phyloP scores from a whole-genome alignment of 139 green algal species.

The Trebouxia sp. region DNA sequence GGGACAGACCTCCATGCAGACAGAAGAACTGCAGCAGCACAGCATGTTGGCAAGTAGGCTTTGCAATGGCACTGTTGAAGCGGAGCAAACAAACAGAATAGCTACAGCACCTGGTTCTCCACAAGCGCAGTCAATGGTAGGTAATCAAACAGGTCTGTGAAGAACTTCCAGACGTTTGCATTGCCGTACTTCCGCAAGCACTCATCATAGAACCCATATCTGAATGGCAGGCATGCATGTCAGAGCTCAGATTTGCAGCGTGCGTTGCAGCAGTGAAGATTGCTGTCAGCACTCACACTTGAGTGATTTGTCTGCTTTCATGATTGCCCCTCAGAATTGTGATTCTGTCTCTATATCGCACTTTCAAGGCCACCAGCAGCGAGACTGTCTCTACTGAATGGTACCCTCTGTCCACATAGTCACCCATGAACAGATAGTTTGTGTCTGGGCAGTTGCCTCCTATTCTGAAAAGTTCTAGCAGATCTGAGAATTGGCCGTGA shows the following conservation, averaged over 20 bases:
- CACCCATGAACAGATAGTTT: constrained; percentile 99
- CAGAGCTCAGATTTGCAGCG: too few species aligned
- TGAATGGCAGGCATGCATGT: constrained; percentile 35
- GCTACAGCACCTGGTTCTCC: constrained; percentile 79
- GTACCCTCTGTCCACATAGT: constrained; percentile 99
- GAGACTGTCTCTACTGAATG: constrained; percentile 96
- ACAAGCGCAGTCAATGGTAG: constrained; percentile 95
- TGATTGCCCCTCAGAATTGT: constrained; percentile 99
- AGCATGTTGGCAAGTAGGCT: background rate
- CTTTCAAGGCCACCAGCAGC: constrained; percentile 90
- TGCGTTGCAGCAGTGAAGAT: background rate
- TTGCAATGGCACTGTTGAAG: background rate
- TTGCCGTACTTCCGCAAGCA: constrained; percentile 99
- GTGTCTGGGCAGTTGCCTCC: constrained; percentile 94
- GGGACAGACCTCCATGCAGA: constrained; percentile 94
- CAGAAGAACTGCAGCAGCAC: constrained; percentile 90
- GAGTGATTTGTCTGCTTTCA: constrained; percentile 97
- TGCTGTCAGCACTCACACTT: constrained; percentile 76
- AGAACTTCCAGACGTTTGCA: constrained; percentile 97
- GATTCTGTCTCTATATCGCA: constrained; percentile 92
- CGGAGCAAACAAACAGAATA: background rate
- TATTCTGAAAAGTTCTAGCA: constrained; percentile 96
- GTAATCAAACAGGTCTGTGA: constrained; percentile 99
- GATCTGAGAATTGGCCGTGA: constrained; percentile 97
- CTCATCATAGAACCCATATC: constrained; percentile 99